These are phyloP conservation scores for Podila horticola DNA, from an alignment of 192 early-diverging fungal genomes.

Conservation along the genomic window DNA sequence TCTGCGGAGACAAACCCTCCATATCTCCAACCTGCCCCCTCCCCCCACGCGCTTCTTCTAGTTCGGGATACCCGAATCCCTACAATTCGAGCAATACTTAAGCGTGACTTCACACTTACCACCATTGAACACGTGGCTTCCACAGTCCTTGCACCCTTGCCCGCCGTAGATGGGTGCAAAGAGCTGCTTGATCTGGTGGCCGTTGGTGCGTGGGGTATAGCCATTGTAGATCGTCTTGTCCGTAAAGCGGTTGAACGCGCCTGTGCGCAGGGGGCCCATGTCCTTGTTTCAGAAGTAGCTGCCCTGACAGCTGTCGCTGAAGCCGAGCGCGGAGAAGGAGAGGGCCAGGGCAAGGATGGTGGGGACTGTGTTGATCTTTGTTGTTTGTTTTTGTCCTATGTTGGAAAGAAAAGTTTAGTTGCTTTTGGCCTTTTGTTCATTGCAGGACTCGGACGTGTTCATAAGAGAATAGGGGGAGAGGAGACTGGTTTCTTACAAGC, in stretches of 20 bases:
- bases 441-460: no score
- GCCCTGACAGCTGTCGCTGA: constrained; percentile 22
- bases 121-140: constrained; percentile 45
- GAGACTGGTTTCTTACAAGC: no score
- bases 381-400: no score
- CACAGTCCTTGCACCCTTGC: constrained; percentile 48
- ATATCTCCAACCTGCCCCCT: no score
- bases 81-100: constrained; percentile 33
- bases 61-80: not conserved
- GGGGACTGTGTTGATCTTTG: constrained; percentile 19
- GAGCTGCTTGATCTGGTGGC: constrained; percentile 28
- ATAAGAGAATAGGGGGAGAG: no score
- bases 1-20: no score
- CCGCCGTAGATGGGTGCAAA: constrained; percentile 22
- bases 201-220: constrained; percentile 25
- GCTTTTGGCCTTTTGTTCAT: no score
- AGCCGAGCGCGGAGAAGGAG: not conserved
- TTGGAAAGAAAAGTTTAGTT: no score
- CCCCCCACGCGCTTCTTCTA: no score
- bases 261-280: constrained; percentile 7
- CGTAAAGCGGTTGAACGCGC: constrained; percentile 32
- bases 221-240: constrained; percentile 23
- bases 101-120: constrained; percentile 39
- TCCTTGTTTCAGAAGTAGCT: constrained; percentile 16
- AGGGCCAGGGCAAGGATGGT: constrained; percentile 1